Base-by-base conservation (phyloP, 2,329 filamentous ascomycete genomes). In the Boeremia exigua region DNA sequence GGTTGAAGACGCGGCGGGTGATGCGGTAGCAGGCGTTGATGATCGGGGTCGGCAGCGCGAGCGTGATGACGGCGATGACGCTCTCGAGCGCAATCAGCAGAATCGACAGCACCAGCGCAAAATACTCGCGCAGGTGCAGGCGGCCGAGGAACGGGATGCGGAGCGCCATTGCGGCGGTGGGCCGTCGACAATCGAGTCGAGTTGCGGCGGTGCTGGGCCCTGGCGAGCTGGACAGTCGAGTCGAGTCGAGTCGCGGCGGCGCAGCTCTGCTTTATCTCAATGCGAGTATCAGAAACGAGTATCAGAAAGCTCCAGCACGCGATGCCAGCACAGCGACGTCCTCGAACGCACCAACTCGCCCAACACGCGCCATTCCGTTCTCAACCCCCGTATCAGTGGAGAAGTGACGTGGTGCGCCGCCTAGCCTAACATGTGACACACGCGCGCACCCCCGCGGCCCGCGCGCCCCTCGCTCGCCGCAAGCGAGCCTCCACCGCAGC, bases 91-190 rank as follows among this genome's bases (percentile, higher is more conserved):
- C 83, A 55, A 98, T 88, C 33, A 99, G 84, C 48, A 91, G 69
- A 69, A 98, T 90, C 7, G 94, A 98, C 51, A 88, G 87, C 42
- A 95, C 78, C 38, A 99, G 85, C 34, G 93, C 92, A 60, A 96
- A 78, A 79, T 98, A 98, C 79, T 99, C 93, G 76, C 84, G 84
- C 75, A 79, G 58, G 49, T 79, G 74, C 34, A 89, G 80, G 58
- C 86, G 81, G 44, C 85, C 86, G 62, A 89, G 81, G 60, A 89
- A 82, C 29, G 87, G 87, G 37, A 89, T 81, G 56, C 82, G 79
- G 54, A 84, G 77, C 81, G 70, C 66, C 72, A 75, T 75, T 27
- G n/a, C n/a, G n/a, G n/a, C n/a, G n/a, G n/a, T n/a, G n/a, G n/a
- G n/a, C n/a, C n/a, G n/a, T n/a, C n/a, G n/a, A n/a, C n/a, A n/a